These are phyloP conservation scores for Paraphaeosphaeria minitans DNA, from an alignment of 2,329 filamentous ascomycete species.

Conservation along the genomic window DNA sequence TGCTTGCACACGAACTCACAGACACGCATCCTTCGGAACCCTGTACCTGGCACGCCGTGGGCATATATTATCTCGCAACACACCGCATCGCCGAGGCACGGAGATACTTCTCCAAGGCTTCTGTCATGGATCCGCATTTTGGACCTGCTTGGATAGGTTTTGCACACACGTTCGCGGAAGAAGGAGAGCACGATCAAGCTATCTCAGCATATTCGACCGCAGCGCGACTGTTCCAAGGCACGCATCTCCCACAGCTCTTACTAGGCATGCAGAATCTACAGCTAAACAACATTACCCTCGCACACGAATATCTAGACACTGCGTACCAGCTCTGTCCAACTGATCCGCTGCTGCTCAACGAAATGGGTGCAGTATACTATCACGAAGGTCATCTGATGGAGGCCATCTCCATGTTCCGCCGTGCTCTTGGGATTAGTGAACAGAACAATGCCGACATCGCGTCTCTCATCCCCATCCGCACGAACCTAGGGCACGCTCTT, in stretches of 20 bases:
- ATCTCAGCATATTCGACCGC: conserved; percentile 98
- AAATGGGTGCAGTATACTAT: conserved; percentile 95
- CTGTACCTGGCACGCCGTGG: conserved; percentile 91
- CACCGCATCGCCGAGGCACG: conserved; percentile 90
- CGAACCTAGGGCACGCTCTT: conserved; percentile 88
- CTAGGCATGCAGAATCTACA: conserved; percentile 98
- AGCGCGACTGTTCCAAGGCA: conserved; percentile 92
- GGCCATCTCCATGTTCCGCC: conserved; percentile 77
- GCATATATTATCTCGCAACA: conserved; percentile 90
- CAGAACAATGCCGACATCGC: conserved; percentile 82
- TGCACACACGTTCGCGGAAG: conserved; percentile 95
- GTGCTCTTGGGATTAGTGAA: conserved; percentile 76
- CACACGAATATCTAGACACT: conserved; percentile 91
- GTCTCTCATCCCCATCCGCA: conserved; percentile 82
- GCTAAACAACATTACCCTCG: conserved; percentile 90
- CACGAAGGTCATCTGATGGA: conserved; percentile 81
- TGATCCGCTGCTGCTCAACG: conserved; percentile 90
- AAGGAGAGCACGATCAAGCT: conserved; percentile 97
- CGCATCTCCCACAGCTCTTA: conserved; percentile 93
- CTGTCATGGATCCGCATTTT: conserved; percentile 96
- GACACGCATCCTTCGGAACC: conserved; percentile 91
- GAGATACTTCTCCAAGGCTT: conserved; percentile 95
- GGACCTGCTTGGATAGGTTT: conserved; percentile 99
- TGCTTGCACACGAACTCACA: conserved; percentile 89
- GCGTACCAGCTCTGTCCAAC: conserved; percentile 82